phyloP scores from a whole-genome alignment of 1,284 basidiomycete species.

The Agroathelia rolfsii region DNA sequence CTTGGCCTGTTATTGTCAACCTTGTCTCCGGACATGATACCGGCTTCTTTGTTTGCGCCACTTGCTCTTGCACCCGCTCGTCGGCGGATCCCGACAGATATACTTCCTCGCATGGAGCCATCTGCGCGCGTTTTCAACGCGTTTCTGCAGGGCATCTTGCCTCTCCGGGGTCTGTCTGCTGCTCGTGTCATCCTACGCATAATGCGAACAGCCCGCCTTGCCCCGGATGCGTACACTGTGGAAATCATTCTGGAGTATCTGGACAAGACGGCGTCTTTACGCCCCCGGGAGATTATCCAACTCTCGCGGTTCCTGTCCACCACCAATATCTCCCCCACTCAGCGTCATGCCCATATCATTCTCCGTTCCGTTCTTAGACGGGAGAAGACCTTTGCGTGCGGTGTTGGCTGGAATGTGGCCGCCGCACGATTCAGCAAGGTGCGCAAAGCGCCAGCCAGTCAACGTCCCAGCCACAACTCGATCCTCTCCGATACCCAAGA shows the following conservation, averaged over 20 bases:
- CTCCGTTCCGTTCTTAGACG: constrained; percentile 36
- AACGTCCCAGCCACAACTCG: constrained; percentile 12
- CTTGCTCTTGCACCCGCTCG: constrained; percentile 7
- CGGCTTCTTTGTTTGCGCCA: constrained; percentile 14
- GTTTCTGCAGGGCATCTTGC: constrained; percentile 38
- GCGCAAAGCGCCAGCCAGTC: constrained; percentile 17
- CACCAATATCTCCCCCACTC: constrained; percentile 28
- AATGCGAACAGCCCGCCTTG: constrained; percentile 40
- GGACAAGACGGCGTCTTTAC: constrained; percentile 27
- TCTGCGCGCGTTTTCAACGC: constrained; percentile 49
- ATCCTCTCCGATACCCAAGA: constrained; percentile 19
- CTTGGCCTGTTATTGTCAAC: constrained; percentile 28
- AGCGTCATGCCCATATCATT: constrained; percentile 40
- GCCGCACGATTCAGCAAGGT: constrained; percentile 27
- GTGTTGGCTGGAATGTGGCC: constrained; percentile 40
- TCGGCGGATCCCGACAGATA: too few relatives aligned
- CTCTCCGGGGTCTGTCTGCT: constrained; percentile 34
- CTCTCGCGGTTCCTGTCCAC: constrained; percentile 34
- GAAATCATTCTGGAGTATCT: constrained; percentile 45
- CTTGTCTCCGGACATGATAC: constrained; percentile 13
- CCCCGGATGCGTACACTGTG: constrained; percentile 41
- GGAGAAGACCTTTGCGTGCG: constrained; percentile 33
- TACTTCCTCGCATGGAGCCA: constrained; percentile 28
- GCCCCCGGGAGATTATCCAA: constrained; percentile 35
- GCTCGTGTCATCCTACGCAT: constrained; percentile 35